Conservation (phyloP, 129 eudicot genomes). For the Rutidosis leptorrhynchoides region DNA sequence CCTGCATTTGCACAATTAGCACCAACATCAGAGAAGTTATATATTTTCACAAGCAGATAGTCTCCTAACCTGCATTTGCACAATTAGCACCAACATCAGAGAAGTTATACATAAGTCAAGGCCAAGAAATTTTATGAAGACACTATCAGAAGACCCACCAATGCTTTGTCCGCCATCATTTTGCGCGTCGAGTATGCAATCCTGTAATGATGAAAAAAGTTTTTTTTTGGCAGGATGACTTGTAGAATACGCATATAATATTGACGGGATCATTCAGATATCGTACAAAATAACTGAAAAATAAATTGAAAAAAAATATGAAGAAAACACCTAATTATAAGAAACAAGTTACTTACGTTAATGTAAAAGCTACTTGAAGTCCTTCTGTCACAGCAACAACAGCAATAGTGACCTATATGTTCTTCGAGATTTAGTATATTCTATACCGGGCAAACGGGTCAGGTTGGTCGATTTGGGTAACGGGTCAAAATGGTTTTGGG, state of each 20-base stretch:
- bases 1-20: constrained; percentile 50
- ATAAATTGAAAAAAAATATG: not conserved
- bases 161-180: constrained; percentile 98
- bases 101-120: not conserved
- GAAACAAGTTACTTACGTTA: constrained; percentile 59
- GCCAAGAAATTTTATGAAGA: constrained; percentile 2
- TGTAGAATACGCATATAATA: not conserved
- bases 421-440: no score
- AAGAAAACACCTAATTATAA: constrained; percentile 4
- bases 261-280: not conserved
- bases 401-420: constrained; percentile 88
- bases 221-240: not conserved
- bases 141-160: constrained; percentile 54
- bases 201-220: constrained; percentile 37
- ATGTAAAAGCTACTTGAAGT: constrained; percentile 93
- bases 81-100: no score
- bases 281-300: not conserved
- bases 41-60: constrained; percentile 96
- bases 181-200: constrained; percentile 98
- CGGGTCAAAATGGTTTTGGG: no score
- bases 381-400: constrained; percentile 99
- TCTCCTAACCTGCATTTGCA: constrained; percentile 83
- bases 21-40: constrained; percentile 7
- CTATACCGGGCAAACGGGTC: no score
- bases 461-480: no score